Conservation (phyloP, 495 filamentous ascomycete genomes). For the Penicillium manginii region DNA sequence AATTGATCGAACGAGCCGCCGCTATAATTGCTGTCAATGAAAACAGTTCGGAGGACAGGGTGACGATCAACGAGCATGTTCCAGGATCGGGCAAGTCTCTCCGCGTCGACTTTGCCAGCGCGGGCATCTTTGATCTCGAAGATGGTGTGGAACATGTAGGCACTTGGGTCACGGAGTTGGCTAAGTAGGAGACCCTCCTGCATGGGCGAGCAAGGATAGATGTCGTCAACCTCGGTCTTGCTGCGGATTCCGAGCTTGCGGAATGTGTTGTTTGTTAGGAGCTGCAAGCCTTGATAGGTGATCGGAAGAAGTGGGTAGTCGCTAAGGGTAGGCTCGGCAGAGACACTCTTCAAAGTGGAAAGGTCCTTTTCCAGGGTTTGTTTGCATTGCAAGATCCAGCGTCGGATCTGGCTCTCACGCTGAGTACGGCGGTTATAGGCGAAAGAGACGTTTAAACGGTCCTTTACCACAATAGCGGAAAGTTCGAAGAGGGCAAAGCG, state of each 20-base stretch:
- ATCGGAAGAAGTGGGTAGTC: slow-evolving; percentile 68
- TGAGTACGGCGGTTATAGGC: slow-evolving; percentile 63
- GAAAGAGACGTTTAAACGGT: slow-evolving; percentile 62
- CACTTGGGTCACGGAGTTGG: slow-evolving; percentile 54
- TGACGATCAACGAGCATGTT: slow-evolving; percentile 56
- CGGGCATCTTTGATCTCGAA: slow-evolving; percentile 45
- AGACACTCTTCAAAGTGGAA: slow-evolving; percentile 48
- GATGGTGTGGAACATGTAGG: slow-evolving; percentile 52
- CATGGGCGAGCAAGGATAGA: slow-evolving; percentile 67
- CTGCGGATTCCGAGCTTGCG: slow-evolving; percentile 50
- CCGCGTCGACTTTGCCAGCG: slow-evolving; percentile 36
- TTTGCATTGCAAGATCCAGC: slow-evolving; percentile 66
- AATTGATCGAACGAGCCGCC: slow-evolving; percentile 59
- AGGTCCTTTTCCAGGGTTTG: slow-evolving; percentile 59
- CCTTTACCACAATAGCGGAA: slow-evolving; percentile 60
- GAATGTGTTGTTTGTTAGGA: slow-evolving; percentile 47
- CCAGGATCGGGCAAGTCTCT: slow-evolving; percentile 54
- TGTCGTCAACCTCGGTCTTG: slow-evolving; percentile 55
- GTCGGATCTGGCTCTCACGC: slow-evolving; percentile 56
- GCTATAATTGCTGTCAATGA: slow-evolving; percentile 56
- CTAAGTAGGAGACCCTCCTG: slow-evolving; percentile 70
- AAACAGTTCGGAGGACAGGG: slow-evolving; percentile 56
- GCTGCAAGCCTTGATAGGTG: slow-evolving; percentile 56
- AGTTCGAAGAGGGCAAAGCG: slow-evolving; percentile 70
- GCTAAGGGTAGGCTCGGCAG: slow-evolving; percentile 60